These are phyloP conservation scores for Vinca minor DNA, from an alignment of 257 asterid genomes.

Conservation along the genomic window DNA sequence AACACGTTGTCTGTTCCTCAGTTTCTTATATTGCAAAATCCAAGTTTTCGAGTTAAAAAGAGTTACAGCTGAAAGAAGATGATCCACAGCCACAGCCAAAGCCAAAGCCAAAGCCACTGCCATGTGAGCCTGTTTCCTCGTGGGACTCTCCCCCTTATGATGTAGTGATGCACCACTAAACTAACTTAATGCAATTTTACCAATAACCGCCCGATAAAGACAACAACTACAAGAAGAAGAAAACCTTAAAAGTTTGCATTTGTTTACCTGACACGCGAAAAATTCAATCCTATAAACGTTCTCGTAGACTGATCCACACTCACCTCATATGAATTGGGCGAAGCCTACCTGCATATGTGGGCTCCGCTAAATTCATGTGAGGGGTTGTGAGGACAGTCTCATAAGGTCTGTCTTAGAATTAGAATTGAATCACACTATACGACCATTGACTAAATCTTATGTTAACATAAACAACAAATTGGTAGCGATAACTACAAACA, in stretches of 20 bases:
- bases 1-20: background rate
- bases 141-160: background rate
- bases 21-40: background rate
- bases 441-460: background rate
- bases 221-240: background rate
- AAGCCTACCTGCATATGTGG: no score
- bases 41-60: background rate
- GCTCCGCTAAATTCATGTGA: no score
- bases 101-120: background rate
- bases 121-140: slow-evolving; percentile 6
- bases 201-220: background rate
- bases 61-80: background rate
- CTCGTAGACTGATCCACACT: no score
- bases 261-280: background rate
- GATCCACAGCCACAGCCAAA: background rate
- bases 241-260: background rate
- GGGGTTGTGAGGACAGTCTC: no score
- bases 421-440: no score
- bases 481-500: slow-evolving; percentile 22
- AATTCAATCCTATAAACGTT: no score
- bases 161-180: background rate
- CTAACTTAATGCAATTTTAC: background rate
- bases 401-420: no score
- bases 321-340: no score
- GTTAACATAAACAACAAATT: slow-evolving; percentile 11